phyloP scores from a whole-genome alignment of 495 filamentous ascomycete genomes.

The Jackrogersella multiformis region DNA sequence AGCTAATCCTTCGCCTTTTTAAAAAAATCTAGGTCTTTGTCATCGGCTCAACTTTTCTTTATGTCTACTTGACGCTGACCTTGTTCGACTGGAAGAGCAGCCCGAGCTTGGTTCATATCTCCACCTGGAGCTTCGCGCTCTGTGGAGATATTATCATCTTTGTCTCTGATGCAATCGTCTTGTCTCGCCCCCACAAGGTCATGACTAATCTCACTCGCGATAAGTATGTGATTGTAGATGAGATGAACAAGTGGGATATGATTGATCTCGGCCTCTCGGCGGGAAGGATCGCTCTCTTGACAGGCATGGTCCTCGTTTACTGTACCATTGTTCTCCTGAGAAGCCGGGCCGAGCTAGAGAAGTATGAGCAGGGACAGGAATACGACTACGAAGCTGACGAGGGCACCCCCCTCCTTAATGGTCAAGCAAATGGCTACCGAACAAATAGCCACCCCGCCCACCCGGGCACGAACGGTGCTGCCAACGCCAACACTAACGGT shows the following conservation, averaged over 20 bases:
- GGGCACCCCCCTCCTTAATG: slow-evolving; percentile 60
- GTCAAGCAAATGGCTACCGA: slow-evolving; percentile 47
- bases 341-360: slow-evolving; percentile 46
- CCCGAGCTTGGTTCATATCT: slow-evolving; percentile 75
- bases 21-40: slow-evolving; percentile 74
- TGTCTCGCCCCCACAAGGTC: slow-evolving; percentile 67
- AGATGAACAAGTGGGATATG: slow-evolving; percentile 57
- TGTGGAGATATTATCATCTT: slow-evolving; percentile 75
- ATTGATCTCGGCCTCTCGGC: slow-evolving; percentile 59
- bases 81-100: slow-evolving; percentile 80
- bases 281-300: slow-evolving; percentile 53
- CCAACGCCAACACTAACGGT: slow-evolving; percentile 42
- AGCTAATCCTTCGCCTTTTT: slow-evolving; percentile 12
- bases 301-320: slow-evolving; percentile 55
- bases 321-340: slow-evolving; percentile 42
- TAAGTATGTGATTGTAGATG: slow-evolving; percentile 33
- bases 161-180: slow-evolving; percentile 67
- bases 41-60: slow-evolving; percentile 69
- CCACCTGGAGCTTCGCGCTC: slow-evolving; percentile 75
- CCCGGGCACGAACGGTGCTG: slow-evolving; percentile 38
- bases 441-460: slow-evolving; percentile 42
- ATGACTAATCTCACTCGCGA: slow-evolving; percentile 32
- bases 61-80: slow-evolving; percentile 73
- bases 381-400: slow-evolving; percentile 57
- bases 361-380: slow-evolving; percentile 53